Base-by-base conservation (phyloP, 305 asterid species). In the Fraxinus xanthoxyloides region DNA sequence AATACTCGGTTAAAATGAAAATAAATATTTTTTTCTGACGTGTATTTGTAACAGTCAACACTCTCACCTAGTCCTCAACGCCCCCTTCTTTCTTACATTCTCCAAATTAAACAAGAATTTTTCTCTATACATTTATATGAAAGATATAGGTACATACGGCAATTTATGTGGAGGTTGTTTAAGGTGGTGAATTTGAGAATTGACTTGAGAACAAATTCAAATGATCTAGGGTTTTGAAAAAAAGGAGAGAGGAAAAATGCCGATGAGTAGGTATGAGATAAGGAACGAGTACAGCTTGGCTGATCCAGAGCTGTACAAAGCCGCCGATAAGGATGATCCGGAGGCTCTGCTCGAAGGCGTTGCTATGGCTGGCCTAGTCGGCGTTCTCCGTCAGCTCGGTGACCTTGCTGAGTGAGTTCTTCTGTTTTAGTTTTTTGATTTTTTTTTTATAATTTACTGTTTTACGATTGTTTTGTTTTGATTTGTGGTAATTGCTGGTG, bases 291-390 rank as follows among this genome's bases (percentile, higher is more conserved):
- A 89, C 78, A 90, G 92, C 84, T 91, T 96, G 85, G 96, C 98
- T 87, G 99, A 96, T 92, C 95, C 99, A 7, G 97, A 92, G 70
- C 91, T 94, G 82, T 97, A 93, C 80, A 90, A 89, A 63, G 86
- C 97, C 26, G 92, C 98, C 67, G 98, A 97, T 82, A 97, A 93
- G 88, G 96, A 94, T 92, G 99, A 97, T 88, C 99, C 98, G 5
- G 98, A 97, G 89, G 98, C 98, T 75, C 77, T 97, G 83, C 98
- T 94, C 38, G 99, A 97, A 91, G 98, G 97, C 73, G 97, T 97
- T 77, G 94, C 99, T 85, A 92, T 94, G 97, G 97, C 98, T 75
- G 98, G 97, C 15, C 91, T 97, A 75, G 98, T 97, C 73, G 99
- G 99, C 26, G 87, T 97, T 84, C 95, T 97, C 63, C 97, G 99